A percentile compares a stretch with the other conserved stretches of the same genome.
Evolutionary conservation across 257 asterid species (phyloP).

Genomic region (Solanum sparsipilum): DNA sequence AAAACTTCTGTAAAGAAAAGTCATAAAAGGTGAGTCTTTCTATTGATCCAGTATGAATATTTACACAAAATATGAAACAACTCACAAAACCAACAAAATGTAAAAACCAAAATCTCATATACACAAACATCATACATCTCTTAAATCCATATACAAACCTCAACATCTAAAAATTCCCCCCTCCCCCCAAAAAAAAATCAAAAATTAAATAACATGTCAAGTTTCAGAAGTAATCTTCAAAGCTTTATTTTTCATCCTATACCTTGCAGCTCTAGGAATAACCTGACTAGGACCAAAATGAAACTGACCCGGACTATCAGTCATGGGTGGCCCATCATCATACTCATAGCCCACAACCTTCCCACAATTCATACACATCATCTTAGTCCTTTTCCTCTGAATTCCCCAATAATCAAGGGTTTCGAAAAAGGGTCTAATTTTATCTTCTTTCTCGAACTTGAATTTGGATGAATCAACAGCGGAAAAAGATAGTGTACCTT

Average conservation of each 20-base stretch:
- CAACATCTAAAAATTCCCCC: not conserved
- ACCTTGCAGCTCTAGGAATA: constrained; percentile 81
- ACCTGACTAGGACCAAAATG: constrained; percentile 91
- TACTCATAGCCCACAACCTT: constrained; percentile 59
- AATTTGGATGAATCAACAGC: constrained; percentile 59
- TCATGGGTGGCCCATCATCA: constrained; percentile 88
- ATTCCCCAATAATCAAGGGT: constrained; percentile 87
- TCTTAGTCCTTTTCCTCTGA: constrained; percentile 69
- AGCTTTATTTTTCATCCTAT: constrained; percentile 65
- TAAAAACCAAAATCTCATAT: not conserved
- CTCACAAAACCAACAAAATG: not conserved
- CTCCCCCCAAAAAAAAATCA: not conserved
- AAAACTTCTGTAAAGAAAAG: not conserved
- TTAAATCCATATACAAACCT: not conserved
- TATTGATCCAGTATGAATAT: not conserved
- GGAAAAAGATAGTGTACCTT: constrained; percentile 64
- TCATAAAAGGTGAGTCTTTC: not conserved
- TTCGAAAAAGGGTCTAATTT: constrained; percentile 71
- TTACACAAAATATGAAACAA: not conserved
- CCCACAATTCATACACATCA: constrained; percentile 66
- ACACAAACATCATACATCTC: not conserved
- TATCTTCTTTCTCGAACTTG: constrained; percentile 66
- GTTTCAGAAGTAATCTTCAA: constrained; percentile 40
- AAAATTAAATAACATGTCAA: constrained; percentile 8
- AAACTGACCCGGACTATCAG: constrained; percentile 57